These are phyloP conservation scores for Nakataea oryzae DNA, from an alignment of 2,329 filamentous ascomycete species.

Conservation along the genomic window DNA sequence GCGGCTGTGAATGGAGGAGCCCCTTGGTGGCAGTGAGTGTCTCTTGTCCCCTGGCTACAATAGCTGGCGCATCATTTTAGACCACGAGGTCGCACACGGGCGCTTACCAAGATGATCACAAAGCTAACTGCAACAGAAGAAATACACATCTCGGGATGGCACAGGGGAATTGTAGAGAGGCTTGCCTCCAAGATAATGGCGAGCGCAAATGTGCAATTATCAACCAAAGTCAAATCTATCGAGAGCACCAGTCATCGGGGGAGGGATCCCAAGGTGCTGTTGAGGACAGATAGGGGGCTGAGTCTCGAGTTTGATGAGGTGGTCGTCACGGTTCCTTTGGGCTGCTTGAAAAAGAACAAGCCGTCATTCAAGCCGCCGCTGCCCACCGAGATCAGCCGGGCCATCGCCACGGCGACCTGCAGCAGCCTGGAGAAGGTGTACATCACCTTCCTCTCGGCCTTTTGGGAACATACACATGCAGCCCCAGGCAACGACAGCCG, in stretches of 20 bases:
- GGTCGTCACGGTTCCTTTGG: slow-evolving; percentile 39
- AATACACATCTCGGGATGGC: background rate
- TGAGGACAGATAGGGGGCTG: background rate
- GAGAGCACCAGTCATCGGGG: background rate
- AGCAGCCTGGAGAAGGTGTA: slow-evolving; percentile 2
- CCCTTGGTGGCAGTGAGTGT: slow-evolving; percentile 1
- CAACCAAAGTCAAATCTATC: background rate
- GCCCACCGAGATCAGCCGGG: slow-evolving; percentile 14
- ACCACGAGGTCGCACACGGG: no score
- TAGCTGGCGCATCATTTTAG: no score
- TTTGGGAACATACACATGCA: background rate
- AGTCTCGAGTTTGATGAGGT: slow-evolving; percentile 25
- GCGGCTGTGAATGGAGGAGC: slow-evolving; percentile 41
- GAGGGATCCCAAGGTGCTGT: slow-evolving; percentile 9
- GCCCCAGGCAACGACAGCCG: no score
- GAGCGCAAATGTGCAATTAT: slow-evolving; percentile 1
- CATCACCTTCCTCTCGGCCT: slow-evolving; percentile 1
- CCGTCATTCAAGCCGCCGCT: slow-evolving; percentile 31
- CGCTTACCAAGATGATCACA: background rate
- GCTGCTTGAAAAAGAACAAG: slow-evolving; percentile 33
- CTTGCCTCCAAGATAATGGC: background rate
- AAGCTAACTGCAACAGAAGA: background rate
- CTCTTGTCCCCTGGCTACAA: background rate
- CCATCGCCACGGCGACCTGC: background rate
- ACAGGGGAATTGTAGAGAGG: background rate